Base-by-base conservation (phyloP, 148 eudicot species). In the Pharnaceum exiguum region DNA sequence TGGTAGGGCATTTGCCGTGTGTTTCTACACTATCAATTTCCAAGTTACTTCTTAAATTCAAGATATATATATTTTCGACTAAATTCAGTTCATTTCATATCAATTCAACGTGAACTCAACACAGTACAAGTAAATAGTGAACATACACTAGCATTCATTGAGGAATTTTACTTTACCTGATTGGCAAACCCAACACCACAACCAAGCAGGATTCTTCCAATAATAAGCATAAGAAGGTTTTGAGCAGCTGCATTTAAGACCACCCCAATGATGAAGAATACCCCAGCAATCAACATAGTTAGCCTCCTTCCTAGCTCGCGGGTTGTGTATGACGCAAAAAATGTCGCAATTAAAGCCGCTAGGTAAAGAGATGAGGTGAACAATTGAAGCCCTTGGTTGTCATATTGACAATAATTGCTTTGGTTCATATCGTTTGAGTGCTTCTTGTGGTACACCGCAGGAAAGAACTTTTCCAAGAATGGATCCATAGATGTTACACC, bases 171-270 rank as follows among this genome's bases (percentile, higher is more conserved):
- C n/a, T n/a, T 11, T 70, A 91, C 97, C 94, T 91, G 96, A 75
- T 91, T 91, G 17, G 93, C 96, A 52, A 91, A 91, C 2, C 98
- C 98, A 18, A 91, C 98, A 1, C 98, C 98, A 55, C 94, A 87
- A 32, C 98, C 98, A 63, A 91, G 90, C 28, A 85, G 68, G 35
- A 91, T 81, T 49, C 98, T 68, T 1, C 96, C 98, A 66, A 85
- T 26, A 51, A 91, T 91, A 67, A 91, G 96, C 96, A 87, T 88
- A 12, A 79, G 84, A 28, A 87, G 79, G 54, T 87, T 74, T 30
- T 71, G 74, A 37, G 98, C 98, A 2, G 82, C 80, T 6, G 98
- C 79, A 51, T 88, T 91, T 5, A 91, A 62, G 1, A 52, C 63
- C n/a, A 88, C 98, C 0, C 98, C 98, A 1, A 55, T 22, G 0